phyloP scores from a whole-genome alignment of 2,329 filamentous ascomycete genomes.

The Polytolypa hystricis region DNA sequence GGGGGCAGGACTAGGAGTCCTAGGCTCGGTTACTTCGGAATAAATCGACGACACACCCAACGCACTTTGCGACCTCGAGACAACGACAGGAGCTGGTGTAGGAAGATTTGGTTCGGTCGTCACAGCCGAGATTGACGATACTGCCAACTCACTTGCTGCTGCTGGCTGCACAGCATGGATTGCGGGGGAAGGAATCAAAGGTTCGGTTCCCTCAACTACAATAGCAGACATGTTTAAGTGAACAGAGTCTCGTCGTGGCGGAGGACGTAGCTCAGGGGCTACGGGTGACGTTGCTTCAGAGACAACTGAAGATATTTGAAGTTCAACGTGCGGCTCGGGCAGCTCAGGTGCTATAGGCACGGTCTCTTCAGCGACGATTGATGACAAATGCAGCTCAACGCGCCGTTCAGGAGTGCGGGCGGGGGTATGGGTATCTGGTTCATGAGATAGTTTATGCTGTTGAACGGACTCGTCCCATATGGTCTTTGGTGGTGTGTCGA shows the following conservation, averaged over 20 bases:
- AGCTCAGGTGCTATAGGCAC: conserved; percentile 19
- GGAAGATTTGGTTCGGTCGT: conserved; percentile 16
- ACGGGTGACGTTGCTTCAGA: conserved; percentile 22
- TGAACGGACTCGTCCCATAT: conserved; percentile 26
- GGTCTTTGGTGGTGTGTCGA: conserved; percentile 31
- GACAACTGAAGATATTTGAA: conserved; percentile 23
- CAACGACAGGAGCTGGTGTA: too few species aligned
- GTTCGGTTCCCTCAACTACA: conserved; percentile 3
- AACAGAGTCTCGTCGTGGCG: conserved; percentile 18
- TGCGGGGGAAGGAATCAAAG: conserved; percentile 2
- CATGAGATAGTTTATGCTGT: conserved; percentile 2
- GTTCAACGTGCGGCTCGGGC: conserved; percentile 17
- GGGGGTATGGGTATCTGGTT: not conserved
- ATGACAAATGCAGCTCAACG: conserved; percentile 21
- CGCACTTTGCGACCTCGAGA: too few species aligned
- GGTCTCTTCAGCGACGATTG: conserved; percentile 25
- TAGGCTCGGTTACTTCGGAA: conserved; percentile 20
- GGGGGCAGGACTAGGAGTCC: too few species aligned
- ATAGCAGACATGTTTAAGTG: conserved; percentile 20
- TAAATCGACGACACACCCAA: conserved; percentile 24
- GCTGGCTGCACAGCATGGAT: not conserved
- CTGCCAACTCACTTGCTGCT: conserved; percentile 11
- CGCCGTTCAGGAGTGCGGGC: conserved; percentile 12
- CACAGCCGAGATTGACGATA: conserved; percentile 14
- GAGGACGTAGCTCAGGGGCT: conserved; percentile 15